These are phyloP conservation scores for Cladophialophora carrionii DNA, from an alignment of 2,329 filamentous ascomycete species.

Conservation along the genomic window DNA sequence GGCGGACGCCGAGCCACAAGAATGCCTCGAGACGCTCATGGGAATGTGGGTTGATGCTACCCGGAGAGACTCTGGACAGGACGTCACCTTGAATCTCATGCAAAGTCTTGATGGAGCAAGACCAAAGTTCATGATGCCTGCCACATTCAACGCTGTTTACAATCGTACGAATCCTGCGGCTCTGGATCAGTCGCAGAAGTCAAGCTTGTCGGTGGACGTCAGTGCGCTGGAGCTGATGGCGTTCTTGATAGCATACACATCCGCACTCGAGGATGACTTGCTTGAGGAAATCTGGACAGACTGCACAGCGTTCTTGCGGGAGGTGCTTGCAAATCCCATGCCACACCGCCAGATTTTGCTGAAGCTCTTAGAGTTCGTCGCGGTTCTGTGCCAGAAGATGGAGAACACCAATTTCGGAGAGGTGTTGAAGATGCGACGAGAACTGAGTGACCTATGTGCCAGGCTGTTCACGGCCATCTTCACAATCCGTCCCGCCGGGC, in stretches of 20 bases:
- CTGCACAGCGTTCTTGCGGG: conserved; percentile 85
- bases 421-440: conserved; percentile 85
- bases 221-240: conserved; percentile 81
- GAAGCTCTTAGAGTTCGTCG: conserved; percentile 82
- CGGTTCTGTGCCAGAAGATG: conserved; percentile 89
- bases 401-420: conserved; percentile 98
- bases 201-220: conserved; percentile 82
- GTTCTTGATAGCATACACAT: conserved; percentile 88
- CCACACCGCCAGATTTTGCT: conserved; percentile 90
- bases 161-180: conserved; percentile 85
- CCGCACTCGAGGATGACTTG: conserved; percentile 89
- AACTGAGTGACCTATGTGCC: conserved; percentile 86
- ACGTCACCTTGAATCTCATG: conserved; percentile 74
- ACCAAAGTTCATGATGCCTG: conserved; percentile 88
- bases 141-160: conserved; percentile 94
- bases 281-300: conserved; percentile 99
- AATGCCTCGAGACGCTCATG: conserved; percentile 89
- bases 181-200: conserved; percentile 77
- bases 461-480: conserved; percentile 90
- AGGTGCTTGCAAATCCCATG: conserved; percentile 89
- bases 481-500: conserved; percentile 79
- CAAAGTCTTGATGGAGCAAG: conserved; percentile 89
- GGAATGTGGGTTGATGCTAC: conserved; percentile 72
- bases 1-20: conserved; percentile 86
- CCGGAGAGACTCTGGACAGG: conserved; percentile 56